phyloP scores from a whole-genome alignment of 2,329 filamentous ascomycete species.

The Botryotinia narcissicola region DNA sequence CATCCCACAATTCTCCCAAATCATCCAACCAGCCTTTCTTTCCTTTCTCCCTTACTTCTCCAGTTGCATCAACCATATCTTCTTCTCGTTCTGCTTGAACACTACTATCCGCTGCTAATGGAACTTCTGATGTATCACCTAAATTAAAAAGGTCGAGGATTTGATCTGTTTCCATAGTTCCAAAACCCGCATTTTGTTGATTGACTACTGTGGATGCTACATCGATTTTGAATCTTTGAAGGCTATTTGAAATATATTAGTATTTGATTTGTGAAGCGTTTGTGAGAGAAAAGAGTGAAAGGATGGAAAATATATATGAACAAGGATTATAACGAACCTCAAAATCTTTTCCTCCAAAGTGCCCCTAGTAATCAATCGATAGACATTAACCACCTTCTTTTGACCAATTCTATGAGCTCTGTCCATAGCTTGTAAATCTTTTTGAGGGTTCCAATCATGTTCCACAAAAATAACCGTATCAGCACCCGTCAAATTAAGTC shows the following conservation, averaged over 20 bases:
- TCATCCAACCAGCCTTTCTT: conserved; percentile 98
- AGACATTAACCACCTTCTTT: conserved; percentile 99
- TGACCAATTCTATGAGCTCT: conserved; percentile 96
- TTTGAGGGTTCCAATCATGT: conserved; percentile 99
- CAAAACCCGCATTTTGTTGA: conserved; percentile 93
- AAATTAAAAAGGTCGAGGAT: conserved; percentile 96
- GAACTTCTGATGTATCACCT: conserved; percentile 70
- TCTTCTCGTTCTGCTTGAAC: conserved; percentile 64
- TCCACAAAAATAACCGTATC: conserved; percentile 99
- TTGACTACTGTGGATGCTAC: conserved; percentile 98
- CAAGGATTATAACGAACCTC: conserved; percentile 51
- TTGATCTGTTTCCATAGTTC: conserved; percentile 95
- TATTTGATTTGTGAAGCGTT: neutral
- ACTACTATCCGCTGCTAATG: conserved; percentile 54
- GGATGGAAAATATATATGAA: neutral
- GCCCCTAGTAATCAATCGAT: conserved; percentile 90
- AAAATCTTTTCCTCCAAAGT: conserved; percentile 98
- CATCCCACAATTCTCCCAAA: conserved; percentile 93
- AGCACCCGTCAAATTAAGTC: conserved; percentile 91
- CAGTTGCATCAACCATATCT: conserved; percentile 91
- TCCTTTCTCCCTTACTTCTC: conserved; percentile 88
- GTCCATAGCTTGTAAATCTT: conserved; percentile 98
- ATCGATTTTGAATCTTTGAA: conserved; percentile 99
- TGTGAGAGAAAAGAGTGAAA: neutral
- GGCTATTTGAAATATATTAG: conserved; percentile 48